Conservation (phyloP, 768 basidiomycete genomes). For the Lyophyllum semitale region DNA sequence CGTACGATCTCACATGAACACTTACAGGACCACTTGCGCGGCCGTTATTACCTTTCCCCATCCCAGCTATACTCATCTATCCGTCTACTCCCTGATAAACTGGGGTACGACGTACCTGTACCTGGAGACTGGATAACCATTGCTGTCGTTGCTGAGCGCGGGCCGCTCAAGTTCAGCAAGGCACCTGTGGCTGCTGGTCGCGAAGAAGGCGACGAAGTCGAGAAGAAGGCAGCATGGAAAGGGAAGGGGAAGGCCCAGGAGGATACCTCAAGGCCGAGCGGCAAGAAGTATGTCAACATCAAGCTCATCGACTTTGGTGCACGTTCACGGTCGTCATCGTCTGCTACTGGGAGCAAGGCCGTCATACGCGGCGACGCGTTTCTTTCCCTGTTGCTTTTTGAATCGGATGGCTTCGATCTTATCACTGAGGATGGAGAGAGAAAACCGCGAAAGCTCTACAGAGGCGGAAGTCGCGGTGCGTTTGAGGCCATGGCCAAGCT, state of each 20-base stretch:
- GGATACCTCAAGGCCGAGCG: slow-evolving; percentile 41
- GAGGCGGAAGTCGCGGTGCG: slow-evolving; percentile 89
- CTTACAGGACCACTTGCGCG: slow-evolving; percentile 77
- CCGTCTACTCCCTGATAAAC: slow-evolving; percentile 73
- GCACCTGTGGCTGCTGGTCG: slow-evolving; percentile 60
- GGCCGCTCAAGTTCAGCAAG: slow-evolving; percentile 71
- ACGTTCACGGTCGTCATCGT: slow-evolving; percentile 51
- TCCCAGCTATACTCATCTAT: slow-evolving; percentile 87
- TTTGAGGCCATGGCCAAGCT: slow-evolving; percentile 87
- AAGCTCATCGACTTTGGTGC: slow-evolving; percentile 83
- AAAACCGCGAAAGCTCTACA: slow-evolving; percentile 65
- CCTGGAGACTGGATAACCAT: slow-evolving; percentile 95
- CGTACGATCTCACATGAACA: slow-evolving; percentile 74
- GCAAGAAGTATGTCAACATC: slow-evolving; percentile 85
- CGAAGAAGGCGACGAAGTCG: slow-evolving; percentile 40
- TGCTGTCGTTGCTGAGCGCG: slow-evolving; percentile 91
- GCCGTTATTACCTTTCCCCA: slow-evolving; percentile 86
- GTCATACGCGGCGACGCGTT: slow-evolving; percentile 81
- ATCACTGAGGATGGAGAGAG: slow-evolving; percentile 52
- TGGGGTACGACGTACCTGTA: slow-evolving; percentile 89
- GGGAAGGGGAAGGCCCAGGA: slow-evolving; percentile 35
- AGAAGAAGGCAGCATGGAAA: slow-evolving; percentile 36
- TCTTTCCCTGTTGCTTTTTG: slow-evolving; percentile 83
- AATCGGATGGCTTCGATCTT: slow-evolving; percentile 73
- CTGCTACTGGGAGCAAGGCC: slow-evolving; percentile 55